These are phyloP conservation scores for Buxus sempervirens DNA, from an alignment of 164 flowering plant genomes.

Conservation along the genomic window DNA sequence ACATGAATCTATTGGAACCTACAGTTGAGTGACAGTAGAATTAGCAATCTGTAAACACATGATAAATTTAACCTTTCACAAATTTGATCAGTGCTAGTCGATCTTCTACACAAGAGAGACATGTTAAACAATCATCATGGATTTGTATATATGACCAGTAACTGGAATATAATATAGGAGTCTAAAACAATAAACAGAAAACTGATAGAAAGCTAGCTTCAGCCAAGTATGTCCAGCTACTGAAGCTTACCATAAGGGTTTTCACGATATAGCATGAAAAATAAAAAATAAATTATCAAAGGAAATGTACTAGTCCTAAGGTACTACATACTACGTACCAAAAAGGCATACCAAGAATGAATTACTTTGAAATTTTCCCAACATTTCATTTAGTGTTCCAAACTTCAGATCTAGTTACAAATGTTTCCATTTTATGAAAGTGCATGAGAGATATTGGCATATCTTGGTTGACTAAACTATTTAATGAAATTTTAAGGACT, in stretches of 20 bases:
- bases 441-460: no score
- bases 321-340: no score
- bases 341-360: background rate
- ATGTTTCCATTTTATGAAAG: no score
- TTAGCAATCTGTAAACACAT: background rate
- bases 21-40: slow-evolving; percentile 16
- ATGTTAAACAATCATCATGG: no score
- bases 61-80: background rate
- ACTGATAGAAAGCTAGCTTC: background rate
- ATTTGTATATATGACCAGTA: background rate
- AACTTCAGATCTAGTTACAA: no score
- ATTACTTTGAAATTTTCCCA: background rate
- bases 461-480: no score
- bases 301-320: no score
- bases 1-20: slow-evolving; percentile 97
- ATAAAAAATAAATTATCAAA: no score
- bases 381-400: background rate
- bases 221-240: background rate
- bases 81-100: background rate
- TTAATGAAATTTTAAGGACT: no score
- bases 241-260: background rate
- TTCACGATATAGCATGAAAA: background rate
- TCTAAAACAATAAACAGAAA: background rate
- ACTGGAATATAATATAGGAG: background rate
- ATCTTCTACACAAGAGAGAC: background rate